A percentile compares a stretch with the other conserved stretches of the same genome.
phyloP scores from a whole-genome alignment of 2,329 filamentous ascomycete species.

The Cladosporium colombiae region DNA sequence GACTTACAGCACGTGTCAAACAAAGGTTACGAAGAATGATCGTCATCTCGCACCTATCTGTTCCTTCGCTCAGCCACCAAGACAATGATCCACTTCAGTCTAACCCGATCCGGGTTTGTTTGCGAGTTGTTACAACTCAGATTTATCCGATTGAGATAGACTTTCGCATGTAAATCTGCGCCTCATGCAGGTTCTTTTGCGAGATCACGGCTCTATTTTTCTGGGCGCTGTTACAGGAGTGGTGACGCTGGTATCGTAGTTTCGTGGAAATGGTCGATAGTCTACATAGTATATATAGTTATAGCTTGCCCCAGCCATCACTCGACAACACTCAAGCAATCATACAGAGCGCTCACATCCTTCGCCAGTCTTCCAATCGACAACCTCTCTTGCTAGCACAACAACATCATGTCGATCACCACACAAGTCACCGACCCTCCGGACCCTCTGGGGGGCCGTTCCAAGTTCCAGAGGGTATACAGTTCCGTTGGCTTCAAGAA shows the following conservation, averaged over 20 bases:
- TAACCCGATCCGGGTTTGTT: slow-evolving; percentile 1
- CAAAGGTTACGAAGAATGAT: not conserved
- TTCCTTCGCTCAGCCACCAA: slow-evolving; percentile 6
- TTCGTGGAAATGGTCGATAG: not conserved
- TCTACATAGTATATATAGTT: not conserved
- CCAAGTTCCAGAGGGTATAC: slow-evolving; percentile 40
- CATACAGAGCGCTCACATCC: not conserved
- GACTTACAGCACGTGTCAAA: not conserved
- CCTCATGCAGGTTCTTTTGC: not conserved
- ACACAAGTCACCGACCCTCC: not conserved
- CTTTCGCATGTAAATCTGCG: not conserved
- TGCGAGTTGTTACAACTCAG: not conserved
- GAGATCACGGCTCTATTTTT: not conserved
- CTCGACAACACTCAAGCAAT: not conserved
- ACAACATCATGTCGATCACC: not conserved
- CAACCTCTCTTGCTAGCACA: not conserved
- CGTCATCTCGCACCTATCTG: not conserved
- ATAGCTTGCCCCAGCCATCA: not conserved
- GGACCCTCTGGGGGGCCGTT: not conserved
- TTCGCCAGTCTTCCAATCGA: not conserved
- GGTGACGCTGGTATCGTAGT: not conserved
- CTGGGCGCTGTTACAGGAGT: not conserved
- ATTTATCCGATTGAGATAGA: not conserved
- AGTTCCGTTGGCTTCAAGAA: slow-evolving; percentile 56
- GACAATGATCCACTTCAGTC: not conserved